Conservation (phyloP, 768 basidiomycete species). For the Termitomyces sp. region DNA sequence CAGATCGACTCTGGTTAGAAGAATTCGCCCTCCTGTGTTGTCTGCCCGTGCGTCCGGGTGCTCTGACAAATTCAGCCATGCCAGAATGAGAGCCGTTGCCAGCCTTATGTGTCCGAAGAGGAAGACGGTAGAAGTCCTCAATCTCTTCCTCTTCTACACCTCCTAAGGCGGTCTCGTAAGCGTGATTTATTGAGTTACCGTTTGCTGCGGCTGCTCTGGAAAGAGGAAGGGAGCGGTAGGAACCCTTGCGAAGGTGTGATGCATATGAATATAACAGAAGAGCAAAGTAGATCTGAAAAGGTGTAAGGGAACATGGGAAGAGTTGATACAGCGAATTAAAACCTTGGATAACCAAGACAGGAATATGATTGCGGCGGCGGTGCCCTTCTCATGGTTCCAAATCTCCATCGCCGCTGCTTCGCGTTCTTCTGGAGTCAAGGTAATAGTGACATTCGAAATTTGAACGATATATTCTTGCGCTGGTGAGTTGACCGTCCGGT, state of each 20-base stretch:
- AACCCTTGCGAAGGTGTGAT: conserved; percentile 84
- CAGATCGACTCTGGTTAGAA: conserved; percentile 12
- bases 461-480: conserved; percentile 87
- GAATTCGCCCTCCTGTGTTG: conserved; percentile 8
- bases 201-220: conserved; percentile 34
- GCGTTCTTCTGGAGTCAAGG: conserved; percentile 62
- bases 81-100: conserved; percentile 39
- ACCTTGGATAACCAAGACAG: conserved; percentile 90
- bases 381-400: conserved; percentile 88
- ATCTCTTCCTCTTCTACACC: conserved; percentile 54
- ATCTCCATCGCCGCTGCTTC: conserved; percentile 69
- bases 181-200: conserved; percentile 24
- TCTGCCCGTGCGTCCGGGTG: conserved; percentile 27
- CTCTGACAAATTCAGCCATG: conserved; percentile 61
- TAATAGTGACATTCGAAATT: conserved; percentile 44
- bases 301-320: conserved; percentile 3
- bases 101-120: conserved; percentile 42
- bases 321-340: conserved; percentile 14
- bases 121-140: conserved; percentile 65
- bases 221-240: conserved; percentile 77
- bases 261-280: conserved; percentile 90
- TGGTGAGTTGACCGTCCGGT: conserved; percentile 69
- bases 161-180: conserved; percentile 34
- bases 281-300: conserved; percentile 83
- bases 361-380: conserved; percentile 70